phyloP scores from a whole-genome alignment of 129 eudicot species.

The Solidago caesia region DNA sequence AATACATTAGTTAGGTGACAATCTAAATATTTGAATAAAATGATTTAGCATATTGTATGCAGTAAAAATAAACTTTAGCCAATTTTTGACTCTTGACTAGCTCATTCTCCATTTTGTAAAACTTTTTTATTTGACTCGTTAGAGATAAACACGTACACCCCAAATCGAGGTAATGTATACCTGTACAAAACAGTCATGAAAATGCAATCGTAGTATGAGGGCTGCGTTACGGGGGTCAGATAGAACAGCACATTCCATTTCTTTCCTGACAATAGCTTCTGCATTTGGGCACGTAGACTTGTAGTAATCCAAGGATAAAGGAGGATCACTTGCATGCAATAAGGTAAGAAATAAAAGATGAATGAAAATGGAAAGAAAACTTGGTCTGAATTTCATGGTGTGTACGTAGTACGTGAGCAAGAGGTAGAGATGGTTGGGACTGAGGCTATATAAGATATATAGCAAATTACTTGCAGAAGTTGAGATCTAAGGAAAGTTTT shows the following conservation, averaged over 20 bases:
- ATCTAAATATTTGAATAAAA: too few species aligned
- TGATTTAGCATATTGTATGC: not conserved
- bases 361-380: slow-evolving; percentile 14
- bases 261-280: slow-evolving; percentile 59
- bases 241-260: slow-evolving; percentile 80
- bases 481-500: slow-evolving; percentile 20
- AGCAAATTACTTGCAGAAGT: slow-evolving; percentile 5
- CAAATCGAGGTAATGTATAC: slow-evolving; percentile 5
- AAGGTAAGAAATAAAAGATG: slow-evolving; percentile 21
- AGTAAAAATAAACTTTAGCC: too few species aligned
- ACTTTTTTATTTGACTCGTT: too few species aligned
- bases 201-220: slow-evolving; percentile 63
- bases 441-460: slow-evolving; percentile 30
- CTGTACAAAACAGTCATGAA: slow-evolving; percentile 91
- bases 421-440: slow-evolving; percentile 33
- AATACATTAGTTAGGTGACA: not conserved
- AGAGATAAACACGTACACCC: too few species aligned
- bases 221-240: slow-evolving; percentile 83
- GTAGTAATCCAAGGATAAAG: slow-evolving; percentile 67
- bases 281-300: slow-evolving; percentile 54
- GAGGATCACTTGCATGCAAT: slow-evolving; percentile 54
- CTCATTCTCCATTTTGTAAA: too few species aligned
- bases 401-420: not conserved
- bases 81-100: too few species aligned
- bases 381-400: slow-evolving; percentile 19